Base-by-base conservation (phyloP, 2,329 filamentous ascomycete species). In the Aspergillus awamori region DNA sequence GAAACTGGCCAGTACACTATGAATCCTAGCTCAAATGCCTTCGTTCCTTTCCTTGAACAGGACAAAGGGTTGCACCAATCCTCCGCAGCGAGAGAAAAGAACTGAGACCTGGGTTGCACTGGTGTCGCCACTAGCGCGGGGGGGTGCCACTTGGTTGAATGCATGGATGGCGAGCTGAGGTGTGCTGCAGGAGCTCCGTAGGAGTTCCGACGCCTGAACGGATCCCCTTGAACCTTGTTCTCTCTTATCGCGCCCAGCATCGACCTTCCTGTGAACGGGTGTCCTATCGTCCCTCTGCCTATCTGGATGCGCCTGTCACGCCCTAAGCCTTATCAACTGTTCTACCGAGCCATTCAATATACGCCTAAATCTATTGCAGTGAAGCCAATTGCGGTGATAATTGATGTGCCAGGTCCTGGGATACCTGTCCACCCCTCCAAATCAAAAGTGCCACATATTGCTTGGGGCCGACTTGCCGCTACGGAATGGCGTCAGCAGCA, bases 131-230 rank as follows among this genome's bases (percentile, higher is more conserved):
- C 20, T 24, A 24, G 41, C 22, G 41, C 41, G 41, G 41, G 20
- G 41, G 22, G 5, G 20, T 22, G 20, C 41, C 20, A 36, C 33
- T 36, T 36, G 1, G 10, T 45, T 45, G 41, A 24, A 5, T 24
- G 41, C 20, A 45, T 24, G 41, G 41, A 45, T 45, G 41, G 41
- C 41, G 41, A 45, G 41, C 41, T 45, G 20, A 45, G 41, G 41
- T 45, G 47, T 30, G 47, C 15, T 17, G 47, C 47, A 28, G 47
- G 47, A 30, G n/a, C 47, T 51, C 47, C 47, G 47, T 51, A n/a
- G 47, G 47, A 51, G 47, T 30, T 51, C 47, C 47, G 47, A 28
- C 8, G 20, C 41, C 17, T 43, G 39, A n/a, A 17, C 8, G 39
- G 13, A 8, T 5, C 8, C 7, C 7, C 10, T 24, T 13, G 15